Conservation (phyloP, 306 rosid species). For the Pueraria montana region DNA sequence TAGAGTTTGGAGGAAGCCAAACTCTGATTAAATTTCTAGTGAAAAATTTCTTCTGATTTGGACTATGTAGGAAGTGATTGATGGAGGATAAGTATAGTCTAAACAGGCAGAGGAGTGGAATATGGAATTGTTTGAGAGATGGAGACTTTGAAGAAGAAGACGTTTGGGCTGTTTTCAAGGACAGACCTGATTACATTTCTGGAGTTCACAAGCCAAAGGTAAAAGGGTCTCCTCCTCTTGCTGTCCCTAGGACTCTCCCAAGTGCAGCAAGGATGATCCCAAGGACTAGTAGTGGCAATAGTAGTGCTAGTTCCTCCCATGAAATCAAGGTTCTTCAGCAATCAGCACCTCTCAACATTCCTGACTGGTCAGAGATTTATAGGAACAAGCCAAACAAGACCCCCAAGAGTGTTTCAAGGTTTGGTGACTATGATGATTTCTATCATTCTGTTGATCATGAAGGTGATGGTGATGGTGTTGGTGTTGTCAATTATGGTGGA, state of each 20-base stretch:
- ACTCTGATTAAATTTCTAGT: constrained; percentile 25
- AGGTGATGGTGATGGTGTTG: constrained; percentile 26
- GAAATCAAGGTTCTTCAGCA: constrained; percentile 62
- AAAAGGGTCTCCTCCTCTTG: constrained; percentile 43
- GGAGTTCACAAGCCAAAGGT: constrained; percentile 40
- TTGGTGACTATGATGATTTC: constrained; percentile 46
- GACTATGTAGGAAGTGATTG: constrained; percentile 52
- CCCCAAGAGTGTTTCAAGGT: constrained; percentile 50
- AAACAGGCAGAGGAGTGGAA: constrained; percentile 65
- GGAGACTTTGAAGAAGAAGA: constrained; percentile 92
- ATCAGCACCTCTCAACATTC: constrained; percentile 85
- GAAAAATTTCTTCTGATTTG: constrained; percentile 27
- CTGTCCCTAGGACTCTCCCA: constrained; percentile 56
- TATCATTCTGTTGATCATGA: constrained; percentile 30
- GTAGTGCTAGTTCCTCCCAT: constrained; percentile 54
- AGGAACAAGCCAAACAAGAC: constrained; percentile 53
- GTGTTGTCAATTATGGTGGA: constrained; percentile 18
- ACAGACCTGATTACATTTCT: constrained; percentile 46
- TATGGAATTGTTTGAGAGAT: constrained; percentile 87
- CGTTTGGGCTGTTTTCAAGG: constrained; percentile 75
- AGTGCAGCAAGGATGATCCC: constrained; percentile 74
- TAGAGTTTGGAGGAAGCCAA: constrained; percentile 35
- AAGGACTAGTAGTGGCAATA: constrained; percentile 51
- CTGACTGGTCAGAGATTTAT: constrained; percentile 74
- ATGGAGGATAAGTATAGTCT: constrained; percentile 71